Conservation (phyloP, 768 basidiomycete genomes). For the Tulasnella sp. region DNA sequence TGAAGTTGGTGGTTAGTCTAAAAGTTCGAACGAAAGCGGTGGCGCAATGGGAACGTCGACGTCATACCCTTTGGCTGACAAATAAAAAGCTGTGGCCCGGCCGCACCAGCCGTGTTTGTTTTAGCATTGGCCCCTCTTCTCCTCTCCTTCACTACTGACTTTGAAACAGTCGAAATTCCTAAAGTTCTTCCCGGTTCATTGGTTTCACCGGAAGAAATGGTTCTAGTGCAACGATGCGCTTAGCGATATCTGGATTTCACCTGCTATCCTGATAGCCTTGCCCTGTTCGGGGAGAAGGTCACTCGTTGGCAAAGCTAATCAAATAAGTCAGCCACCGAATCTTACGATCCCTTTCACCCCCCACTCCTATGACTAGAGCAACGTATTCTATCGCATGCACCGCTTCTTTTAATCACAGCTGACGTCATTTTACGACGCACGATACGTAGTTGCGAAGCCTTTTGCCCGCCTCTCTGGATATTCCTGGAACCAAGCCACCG, state of each 20-base stretch:
- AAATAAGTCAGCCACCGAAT: background rate
- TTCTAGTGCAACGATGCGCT: constrained; percentile 2
- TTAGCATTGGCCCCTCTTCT: background rate
- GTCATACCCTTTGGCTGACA: background rate
- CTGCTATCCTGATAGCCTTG: background rate
- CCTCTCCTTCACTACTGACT: background rate
- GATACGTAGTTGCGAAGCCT: background rate
- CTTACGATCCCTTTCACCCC: background rate
- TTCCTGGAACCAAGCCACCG: background rate
- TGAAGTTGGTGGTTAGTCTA: background rate
- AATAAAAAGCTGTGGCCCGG: background rate
- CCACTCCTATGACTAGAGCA: background rate
- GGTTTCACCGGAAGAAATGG: background rate
- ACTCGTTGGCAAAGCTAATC: constrained; percentile 4
- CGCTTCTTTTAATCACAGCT: background rate
- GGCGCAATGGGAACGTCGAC: background rate
- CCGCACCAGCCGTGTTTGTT: background rate
- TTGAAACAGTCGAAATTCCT: background rate
- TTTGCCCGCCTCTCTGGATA: background rate
- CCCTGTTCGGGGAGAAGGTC: background rate
- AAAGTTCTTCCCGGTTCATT: background rate
- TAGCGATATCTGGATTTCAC: background rate
- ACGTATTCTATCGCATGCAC: background rate
- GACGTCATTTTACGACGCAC: background rate
- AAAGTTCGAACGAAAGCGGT: background rate